Percentiles rank a stretch among this genome's conserved stretches.
Evolutionary conservation across 2,329 filamentous ascomycete genomes (phyloP).

Genomic region (Colletotrichum godetiae): DNA sequence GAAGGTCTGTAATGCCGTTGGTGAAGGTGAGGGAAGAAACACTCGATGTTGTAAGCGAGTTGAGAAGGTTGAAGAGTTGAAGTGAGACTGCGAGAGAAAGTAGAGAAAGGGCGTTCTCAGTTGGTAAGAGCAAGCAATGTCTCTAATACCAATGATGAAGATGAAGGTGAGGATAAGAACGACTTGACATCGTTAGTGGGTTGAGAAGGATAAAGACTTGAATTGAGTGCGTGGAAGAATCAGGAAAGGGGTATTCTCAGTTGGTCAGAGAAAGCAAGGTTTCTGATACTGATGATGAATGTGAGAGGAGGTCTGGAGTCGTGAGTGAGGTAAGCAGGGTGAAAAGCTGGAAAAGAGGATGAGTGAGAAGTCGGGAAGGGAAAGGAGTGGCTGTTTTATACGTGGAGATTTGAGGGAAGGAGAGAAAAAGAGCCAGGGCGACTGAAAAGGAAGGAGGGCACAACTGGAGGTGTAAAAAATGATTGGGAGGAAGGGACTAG

Average conservation of each 20-base stretch:
- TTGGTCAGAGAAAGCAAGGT: too few relatives aligned
- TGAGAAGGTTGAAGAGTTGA: neutral
- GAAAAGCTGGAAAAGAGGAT: neutral
- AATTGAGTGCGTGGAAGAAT: too few relatives aligned
- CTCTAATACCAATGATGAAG: neutral
- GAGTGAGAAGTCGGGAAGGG: neutral
- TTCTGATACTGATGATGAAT: too few relatives aligned
- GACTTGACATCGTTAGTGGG: neutral
- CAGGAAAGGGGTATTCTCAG: too few relatives aligned
- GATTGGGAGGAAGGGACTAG: neutral
- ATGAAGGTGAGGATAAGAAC: neutral
- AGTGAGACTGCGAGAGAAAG: too few relatives aligned
- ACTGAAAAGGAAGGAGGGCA: neutral
- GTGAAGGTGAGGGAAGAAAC: neutral
- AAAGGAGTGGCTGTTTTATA: neutral
- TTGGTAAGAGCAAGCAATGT: too few relatives aligned
- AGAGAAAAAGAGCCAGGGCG: neutral
- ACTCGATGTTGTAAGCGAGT: neutral
- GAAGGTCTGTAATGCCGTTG: neutral
- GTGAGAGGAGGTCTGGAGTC: neutral
- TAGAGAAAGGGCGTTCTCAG: too few relatives aligned
- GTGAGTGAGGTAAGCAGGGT: neutral
- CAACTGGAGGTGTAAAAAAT: neutral
- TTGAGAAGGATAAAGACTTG: neutral
- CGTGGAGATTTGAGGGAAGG: neutral